These are phyloP conservation scores for Rhizopus microsporus DNA, from an alignment of 371 early-diverging fungal species.

Conservation along the genomic window DNA sequence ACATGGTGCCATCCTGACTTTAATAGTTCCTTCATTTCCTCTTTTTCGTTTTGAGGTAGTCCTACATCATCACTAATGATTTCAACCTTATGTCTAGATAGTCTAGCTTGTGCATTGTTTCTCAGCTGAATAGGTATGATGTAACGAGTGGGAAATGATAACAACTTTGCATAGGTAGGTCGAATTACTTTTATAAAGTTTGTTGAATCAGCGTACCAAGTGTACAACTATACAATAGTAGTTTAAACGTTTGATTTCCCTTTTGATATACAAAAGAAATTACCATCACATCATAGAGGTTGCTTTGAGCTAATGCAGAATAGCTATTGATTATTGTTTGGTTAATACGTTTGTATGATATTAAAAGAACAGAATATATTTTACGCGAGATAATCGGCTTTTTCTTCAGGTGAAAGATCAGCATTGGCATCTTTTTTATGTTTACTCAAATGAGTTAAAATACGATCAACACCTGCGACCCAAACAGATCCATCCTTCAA, in stretches of 20 bases:
- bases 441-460: slow-evolving; percentile 51
- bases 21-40: slow-evolving; percentile 50
- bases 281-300: slow-evolving; percentile 61
- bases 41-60: slow-evolving; percentile 44
- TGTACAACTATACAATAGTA: slow-evolving; percentile 47
- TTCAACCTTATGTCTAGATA: slow-evolving; percentile 52
- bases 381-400: slow-evolving; percentile 56
- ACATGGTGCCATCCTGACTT: slow-evolving; percentile 52
- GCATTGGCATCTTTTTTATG: slow-evolving; percentile 53
- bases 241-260: slow-evolving; percentile 1
- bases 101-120: slow-evolving; percentile 53
- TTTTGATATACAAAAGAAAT: not conserved
- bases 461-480: slow-evolving; percentile 60
- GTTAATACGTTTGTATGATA: not conserved
- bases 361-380: not conserved
- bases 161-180: slow-evolving; percentile 62
- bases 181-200: slow-evolving; percentile 68
- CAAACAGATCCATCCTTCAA: slow-evolving; percentile 59
- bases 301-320: slow-evolving; percentile 48
- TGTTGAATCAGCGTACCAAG: slow-evolving; percentile 71
- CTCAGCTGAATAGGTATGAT: slow-evolving; percentile 63
- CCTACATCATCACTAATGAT: slow-evolving; percentile 42
- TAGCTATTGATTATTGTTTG: slow-evolving; percentile 33
- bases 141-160: slow-evolving; percentile 66
- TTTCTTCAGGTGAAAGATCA: slow-evolving; percentile 45